Percentiles rank a stretch among this genome's conserved stretches.
Evolutionary conservation across 345 rosid genomes (phyloP).

Genomic region (Brassica incana): DNA sequence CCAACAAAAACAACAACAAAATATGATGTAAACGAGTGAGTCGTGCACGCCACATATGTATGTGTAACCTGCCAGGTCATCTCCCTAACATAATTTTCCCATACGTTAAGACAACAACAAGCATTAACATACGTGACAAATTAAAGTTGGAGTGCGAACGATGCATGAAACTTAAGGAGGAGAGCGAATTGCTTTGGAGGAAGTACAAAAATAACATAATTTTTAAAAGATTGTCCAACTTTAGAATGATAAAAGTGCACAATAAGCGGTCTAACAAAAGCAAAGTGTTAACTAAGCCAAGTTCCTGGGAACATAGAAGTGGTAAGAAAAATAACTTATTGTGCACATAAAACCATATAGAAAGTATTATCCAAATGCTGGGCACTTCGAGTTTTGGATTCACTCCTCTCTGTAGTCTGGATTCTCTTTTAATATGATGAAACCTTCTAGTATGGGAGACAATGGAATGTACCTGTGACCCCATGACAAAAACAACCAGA

Average conservation of each 20-base stretch:
- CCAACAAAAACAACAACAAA: background rate
- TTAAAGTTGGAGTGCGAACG: conserved; percentile 2
- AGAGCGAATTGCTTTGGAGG: background rate
- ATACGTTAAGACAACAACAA: background rate
- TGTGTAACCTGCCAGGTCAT: conserved; percentile 21
- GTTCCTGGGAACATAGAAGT: background rate
- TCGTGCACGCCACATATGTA: conserved; percentile 33
- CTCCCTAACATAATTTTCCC: background rate
- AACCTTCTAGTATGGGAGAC: conserved; percentile 89
- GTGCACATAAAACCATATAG: conserved; percentile 14
- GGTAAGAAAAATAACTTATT: background rate
- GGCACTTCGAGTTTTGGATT: conserved; percentile 1
- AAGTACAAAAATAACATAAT: background rate
- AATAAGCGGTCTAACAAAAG: background rate
- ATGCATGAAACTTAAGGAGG: background rate
- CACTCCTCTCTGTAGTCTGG: conserved; percentile 75
- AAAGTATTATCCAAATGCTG: conserved; percentile 1
- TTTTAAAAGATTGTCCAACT: background rate
- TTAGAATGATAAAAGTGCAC: conserved; percentile 20
- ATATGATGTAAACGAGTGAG: conserved; percentile 17
- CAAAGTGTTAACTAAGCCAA: background rate
- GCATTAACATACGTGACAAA: conserved; percentile 10
- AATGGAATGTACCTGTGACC: conserved; percentile 73
- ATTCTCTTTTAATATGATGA: conserved; percentile 80
- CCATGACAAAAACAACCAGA: background rate